These are phyloP conservation scores for Pichia scutulata DNA, from an alignment of 805 yeast genomes.

Conservation along the genomic window DNA sequence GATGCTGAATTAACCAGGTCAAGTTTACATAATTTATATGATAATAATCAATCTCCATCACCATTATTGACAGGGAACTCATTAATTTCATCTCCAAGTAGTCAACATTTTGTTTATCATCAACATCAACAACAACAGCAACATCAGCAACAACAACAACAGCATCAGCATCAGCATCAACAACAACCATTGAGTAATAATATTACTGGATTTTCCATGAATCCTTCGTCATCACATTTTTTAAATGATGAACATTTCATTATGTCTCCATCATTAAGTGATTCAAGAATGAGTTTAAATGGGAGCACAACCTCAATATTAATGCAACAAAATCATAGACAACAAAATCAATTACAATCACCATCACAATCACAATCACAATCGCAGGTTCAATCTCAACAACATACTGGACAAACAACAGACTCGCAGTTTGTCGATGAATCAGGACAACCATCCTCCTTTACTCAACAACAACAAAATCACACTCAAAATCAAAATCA, in stretches of 20 bases:
- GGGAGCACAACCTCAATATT: slow-evolving; percentile 1
- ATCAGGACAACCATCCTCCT: not conserved
- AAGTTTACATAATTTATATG: slow-evolving; percentile 2
- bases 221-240: not conserved
- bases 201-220: slow-evolving; percentile 4
- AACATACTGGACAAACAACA: not conserved
- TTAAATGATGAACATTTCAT: not conserved
- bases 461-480: not conserved
- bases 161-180: not conserved
- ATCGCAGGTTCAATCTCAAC: not conserved
- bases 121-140: not conserved
- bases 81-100: slow-evolving; percentile 1
- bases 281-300: slow-evolving; percentile 5
- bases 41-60: not conserved
- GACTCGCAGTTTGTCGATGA: not conserved
- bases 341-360: not conserved
- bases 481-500: too few relatives aligned
- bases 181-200: slow-evolving; percentile 1
- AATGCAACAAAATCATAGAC: not conserved
- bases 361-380: not conserved
- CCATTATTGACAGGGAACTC: not conserved
- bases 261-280: not conserved
- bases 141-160: not conserved
- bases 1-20: slow-evolving; percentile 2
- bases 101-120: not conserved